phyloP scores from a whole-genome alignment of 140 eudicot genomes.

The Stevia rebaudiana region DNA sequence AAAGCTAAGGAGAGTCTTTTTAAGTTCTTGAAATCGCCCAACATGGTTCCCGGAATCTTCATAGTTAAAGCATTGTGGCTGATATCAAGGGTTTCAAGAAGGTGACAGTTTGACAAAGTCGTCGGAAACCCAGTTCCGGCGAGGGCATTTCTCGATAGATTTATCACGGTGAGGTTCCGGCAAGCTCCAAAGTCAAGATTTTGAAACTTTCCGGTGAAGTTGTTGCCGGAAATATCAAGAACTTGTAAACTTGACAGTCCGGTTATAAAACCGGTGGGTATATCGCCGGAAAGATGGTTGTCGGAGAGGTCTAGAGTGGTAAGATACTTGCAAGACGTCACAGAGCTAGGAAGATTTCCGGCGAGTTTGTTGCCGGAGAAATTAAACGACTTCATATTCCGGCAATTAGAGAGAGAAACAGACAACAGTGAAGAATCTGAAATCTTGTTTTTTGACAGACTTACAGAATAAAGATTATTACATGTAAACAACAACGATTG shows the following conservation, averaged over 20 bases:
- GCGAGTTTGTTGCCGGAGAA: constrained; percentile 50
- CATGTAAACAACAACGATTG: constrained; percentile 38
- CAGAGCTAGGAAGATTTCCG: constrained; percentile 39
- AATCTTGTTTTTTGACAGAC: constrained; percentile 43
- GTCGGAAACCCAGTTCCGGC: constrained; percentile 53
- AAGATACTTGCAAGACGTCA: constrained; percentile 50
- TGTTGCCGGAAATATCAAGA: constrained; percentile 69
- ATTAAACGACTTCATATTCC: constrained; percentile 48
- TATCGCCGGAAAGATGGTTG: constrained; percentile 39
- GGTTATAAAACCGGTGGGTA: constrained; percentile 34
- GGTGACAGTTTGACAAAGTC: constrained; percentile 50
- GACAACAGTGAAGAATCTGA: constrained; percentile 44
- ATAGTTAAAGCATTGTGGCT: constrained; percentile 44
- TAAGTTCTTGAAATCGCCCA: constrained; percentile 45
- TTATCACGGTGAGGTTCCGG: constrained; percentile 50
- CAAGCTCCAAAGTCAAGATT: constrained; percentile 52
- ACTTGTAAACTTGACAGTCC: constrained; percentile 14
- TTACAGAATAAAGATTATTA: constrained; percentile 32
- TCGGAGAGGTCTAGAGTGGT: constrained; percentile 47
- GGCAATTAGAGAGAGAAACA: constrained; percentile 46
- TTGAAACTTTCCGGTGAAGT: constrained; percentile 48
- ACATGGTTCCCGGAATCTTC: constrained; percentile 52
- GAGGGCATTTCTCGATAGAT: constrained; percentile 48
- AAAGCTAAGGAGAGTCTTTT: constrained; percentile 47
- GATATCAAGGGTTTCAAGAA: constrained; percentile 43